Conservation (phyloP, 768 basidiomycete genomes). For the Cyclocybe cylindracea region DNA sequence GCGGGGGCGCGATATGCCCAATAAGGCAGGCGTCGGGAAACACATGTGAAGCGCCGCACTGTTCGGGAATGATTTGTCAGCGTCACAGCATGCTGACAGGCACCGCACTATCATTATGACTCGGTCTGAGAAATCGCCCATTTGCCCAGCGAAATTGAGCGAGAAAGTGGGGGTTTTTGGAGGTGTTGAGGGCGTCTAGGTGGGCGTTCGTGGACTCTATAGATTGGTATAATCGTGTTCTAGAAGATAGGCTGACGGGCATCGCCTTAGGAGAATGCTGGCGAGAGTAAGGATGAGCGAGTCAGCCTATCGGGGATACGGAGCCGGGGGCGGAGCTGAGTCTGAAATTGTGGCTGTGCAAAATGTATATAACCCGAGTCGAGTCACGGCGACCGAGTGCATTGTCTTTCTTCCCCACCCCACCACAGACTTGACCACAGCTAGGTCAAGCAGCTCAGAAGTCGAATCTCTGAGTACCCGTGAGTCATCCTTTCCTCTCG, state of each 20-base stretch:
- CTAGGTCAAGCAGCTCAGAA: slow-evolving; percentile 20
- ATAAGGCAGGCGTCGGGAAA: slow-evolving; percentile 18
- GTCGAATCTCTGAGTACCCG: slow-evolving; percentile 24
- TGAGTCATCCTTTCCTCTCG: slow-evolving; percentile 33
- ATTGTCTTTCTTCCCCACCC: slow-evolving; percentile 19
- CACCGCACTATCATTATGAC: slow-evolving; percentile 25
- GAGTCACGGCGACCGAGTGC: slow-evolving; percentile 22
- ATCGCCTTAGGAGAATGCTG: slow-evolving; percentile 10
- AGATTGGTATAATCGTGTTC: no score
- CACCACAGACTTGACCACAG: slow-evolving; percentile 18
- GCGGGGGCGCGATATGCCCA: slow-evolving; percentile 12
- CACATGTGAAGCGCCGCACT: slow-evolving; percentile 22
- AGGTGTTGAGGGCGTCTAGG: background rate
- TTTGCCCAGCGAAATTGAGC: background rate
- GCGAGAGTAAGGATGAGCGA: background rate
- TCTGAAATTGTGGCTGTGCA: slow-evolving; percentile 27
- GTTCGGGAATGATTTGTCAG: slow-evolving; percentile 24
- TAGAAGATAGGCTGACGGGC: background rate
- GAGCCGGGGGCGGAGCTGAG: slow-evolving; percentile 18
- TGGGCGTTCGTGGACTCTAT: background rate
- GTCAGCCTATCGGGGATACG: slow-evolving; percentile 4
- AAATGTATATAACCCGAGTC: slow-evolving; percentile 20
- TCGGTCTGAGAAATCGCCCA: slow-evolving; percentile 25
- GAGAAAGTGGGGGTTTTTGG: background rate
- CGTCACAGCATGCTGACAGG: slow-evolving; percentile 19